These are phyloP conservation scores for Penicillium macrosclerotiorum DNA, from an alignment of 495 filamentous ascomycete genomes.

Conservation along the genomic window DNA sequence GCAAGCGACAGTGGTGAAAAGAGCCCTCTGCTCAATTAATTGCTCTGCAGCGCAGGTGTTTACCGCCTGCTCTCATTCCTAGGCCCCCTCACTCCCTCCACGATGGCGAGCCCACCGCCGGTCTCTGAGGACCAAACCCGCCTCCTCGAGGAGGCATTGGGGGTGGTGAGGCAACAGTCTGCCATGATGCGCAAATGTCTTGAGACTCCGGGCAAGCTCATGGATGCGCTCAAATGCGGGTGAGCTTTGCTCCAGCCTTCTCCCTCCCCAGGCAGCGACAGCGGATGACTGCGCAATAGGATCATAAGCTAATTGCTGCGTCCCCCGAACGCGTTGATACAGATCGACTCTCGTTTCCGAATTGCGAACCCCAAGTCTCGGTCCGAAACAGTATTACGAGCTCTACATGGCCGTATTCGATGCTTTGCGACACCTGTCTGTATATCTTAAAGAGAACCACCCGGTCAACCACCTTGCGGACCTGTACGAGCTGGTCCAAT, in stretches of 20 bases:
- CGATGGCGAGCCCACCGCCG: slow-evolving; percentile 60
- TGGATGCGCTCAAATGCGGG: slow-evolving; percentile 99
- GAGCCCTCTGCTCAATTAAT: slow-evolving; percentile 4
- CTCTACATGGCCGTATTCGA: slow-evolving; percentile 99
- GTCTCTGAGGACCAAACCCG: slow-evolving; percentile 87
- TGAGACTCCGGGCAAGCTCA: slow-evolving; percentile 96
- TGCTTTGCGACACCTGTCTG: slow-evolving; percentile 91
- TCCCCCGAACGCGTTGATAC: slow-evolving; percentile 9
- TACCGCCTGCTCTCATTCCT: slow-evolving; percentile 30
- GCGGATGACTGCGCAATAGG: slow-evolving; percentile 14
- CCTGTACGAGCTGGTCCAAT: slow-evolving; percentile 97
- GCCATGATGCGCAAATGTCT: slow-evolving; percentile 94
- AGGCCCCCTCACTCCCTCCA: slow-evolving; percentile 23
- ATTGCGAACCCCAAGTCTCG: slow-evolving; percentile 89
- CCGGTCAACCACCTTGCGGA: slow-evolving; percentile 97
- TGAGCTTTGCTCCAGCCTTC: slow-evolving; percentile 39
- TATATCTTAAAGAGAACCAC: slow-evolving; percentile 95
- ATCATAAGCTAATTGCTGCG: slow-evolving; percentile 14
- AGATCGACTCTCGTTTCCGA: slow-evolving; percentile 98
- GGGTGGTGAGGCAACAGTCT: slow-evolving; percentile 94
- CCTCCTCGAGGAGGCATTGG: slow-evolving; percentile 93
- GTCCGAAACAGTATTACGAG: slow-evolving; percentile 99
- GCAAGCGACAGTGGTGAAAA: slow-evolving; percentile 1
- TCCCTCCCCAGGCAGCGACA: slow-evolving; percentile 34
- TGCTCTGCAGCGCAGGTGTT: slow-evolving; percentile 28